phyloP scores from a whole-genome alignment of 2,329 filamentous ascomycete genomes.

The Pestalotiopsis sp. region DNA sequence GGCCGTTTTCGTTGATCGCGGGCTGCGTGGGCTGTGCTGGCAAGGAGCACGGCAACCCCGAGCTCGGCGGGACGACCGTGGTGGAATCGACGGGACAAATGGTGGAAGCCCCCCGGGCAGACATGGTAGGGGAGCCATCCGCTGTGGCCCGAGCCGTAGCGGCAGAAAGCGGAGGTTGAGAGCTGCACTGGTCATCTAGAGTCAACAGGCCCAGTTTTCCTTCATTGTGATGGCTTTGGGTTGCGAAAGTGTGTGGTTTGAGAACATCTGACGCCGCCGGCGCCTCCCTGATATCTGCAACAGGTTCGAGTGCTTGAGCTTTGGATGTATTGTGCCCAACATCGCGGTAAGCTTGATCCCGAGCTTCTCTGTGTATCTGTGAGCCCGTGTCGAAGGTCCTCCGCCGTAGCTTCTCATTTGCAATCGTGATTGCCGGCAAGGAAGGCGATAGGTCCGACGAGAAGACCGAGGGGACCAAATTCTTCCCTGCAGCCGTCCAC shows the following conservation, averaged over 20 bases:
- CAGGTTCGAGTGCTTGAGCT: background rate
- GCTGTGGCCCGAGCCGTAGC: background rate
- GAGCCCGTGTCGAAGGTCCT: conserved; percentile 17
- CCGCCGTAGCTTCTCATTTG: conserved; percentile 18
- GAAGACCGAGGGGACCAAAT: conserved; percentile 39
- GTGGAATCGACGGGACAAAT: too few species aligned
- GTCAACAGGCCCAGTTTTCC: background rate
- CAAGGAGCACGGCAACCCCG: too few species aligned
- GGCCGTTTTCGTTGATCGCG: background rate
- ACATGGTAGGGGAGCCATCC: background rate
- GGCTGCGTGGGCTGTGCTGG: background rate
- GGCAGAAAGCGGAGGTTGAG: background rate
- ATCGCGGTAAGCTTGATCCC: background rate
- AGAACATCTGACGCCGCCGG: background rate
- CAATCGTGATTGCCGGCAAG: conserved; percentile 21
- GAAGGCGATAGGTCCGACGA: conserved; percentile 22
- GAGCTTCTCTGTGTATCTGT: background rate
- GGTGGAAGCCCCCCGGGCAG: too few species aligned
- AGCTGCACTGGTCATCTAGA: background rate
- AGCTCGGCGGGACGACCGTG: too few species aligned
- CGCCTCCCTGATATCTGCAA: background rate
- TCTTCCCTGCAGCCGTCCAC: conserved; percentile 62
- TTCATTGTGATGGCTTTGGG: background rate
- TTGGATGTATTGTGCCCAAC: background rate
- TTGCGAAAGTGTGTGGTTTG: background rate